phyloP scores from a whole-genome alignment of 257 asterid species.

The Solanum corneliomulleri region DNA sequence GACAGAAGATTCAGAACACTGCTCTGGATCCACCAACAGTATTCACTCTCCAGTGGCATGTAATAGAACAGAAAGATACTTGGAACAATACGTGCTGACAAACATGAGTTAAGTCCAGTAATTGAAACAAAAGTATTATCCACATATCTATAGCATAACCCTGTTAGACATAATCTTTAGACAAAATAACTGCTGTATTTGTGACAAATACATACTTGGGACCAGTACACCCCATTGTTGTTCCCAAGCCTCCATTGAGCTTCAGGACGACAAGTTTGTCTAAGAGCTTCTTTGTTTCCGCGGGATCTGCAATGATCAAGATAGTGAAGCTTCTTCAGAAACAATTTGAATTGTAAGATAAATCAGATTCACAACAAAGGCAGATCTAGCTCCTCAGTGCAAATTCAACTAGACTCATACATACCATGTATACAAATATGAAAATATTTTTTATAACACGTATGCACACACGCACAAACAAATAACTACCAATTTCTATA shows the following conservation, averaged over 20 bases:
- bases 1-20: not conserved
- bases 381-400: not conserved
- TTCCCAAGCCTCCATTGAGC: slow-evolving; percentile 99
- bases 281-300: slow-evolving; percentile 59
- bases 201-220: slow-evolving; percentile 56
- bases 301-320: slow-evolving; percentile 41
- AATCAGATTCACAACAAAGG: not conserved
- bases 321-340: not conserved
- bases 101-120: not conserved
- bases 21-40: not conserved
- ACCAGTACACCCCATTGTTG: slow-evolving; percentile 99
- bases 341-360: not conserved
- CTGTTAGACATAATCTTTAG: not conserved
- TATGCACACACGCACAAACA: not conserved
- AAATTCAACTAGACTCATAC: not conserved
- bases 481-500: not conserved
- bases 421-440: not conserved
- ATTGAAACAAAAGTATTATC: not conserved
- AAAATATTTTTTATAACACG: not conserved
- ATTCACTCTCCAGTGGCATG: not conserved
- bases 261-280: slow-evolving; percentile 91
- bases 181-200: not conserved
- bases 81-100: not conserved
- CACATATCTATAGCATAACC: not conserved
- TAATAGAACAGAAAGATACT: not conserved